These are phyloP conservation scores for Kentomonas sorsogonicus DNA, from an alignment of 208 protist genomes.

Conservation along the genomic window DNA sequence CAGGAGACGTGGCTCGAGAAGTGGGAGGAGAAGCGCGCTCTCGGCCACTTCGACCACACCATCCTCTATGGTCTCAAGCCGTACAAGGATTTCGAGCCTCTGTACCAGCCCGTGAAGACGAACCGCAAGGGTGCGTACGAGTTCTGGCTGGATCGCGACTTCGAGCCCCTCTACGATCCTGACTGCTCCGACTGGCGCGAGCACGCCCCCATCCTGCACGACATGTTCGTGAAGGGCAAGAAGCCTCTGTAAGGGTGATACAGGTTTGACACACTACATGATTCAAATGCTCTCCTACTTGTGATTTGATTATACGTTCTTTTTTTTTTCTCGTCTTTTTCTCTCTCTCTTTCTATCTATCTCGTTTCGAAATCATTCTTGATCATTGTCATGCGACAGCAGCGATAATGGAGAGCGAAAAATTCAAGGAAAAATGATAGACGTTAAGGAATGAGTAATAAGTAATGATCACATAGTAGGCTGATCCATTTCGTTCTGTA, in stretches of 20 bases:
- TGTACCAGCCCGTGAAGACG: conserved; percentile 86
- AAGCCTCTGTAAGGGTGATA: conserved; percentile 33
- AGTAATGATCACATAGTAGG: too few relatives aligned
- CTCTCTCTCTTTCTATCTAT: too few relatives aligned
- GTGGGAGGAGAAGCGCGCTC: conserved; percentile 83
- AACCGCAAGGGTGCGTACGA: conserved; percentile 88
- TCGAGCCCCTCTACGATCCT: conserved; percentile 76
- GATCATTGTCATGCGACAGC: too few relatives aligned
- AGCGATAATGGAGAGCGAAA: too few relatives aligned
- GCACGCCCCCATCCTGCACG: conserved; percentile 83
- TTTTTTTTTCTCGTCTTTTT: conserved; percentile 8
- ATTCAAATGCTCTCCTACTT: not conserved
- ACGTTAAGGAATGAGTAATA: too few relatives aligned
- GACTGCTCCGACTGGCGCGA: conserved; percentile 78
- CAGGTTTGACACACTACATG: too few relatives aligned
- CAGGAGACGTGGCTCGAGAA: conserved; percentile 84
- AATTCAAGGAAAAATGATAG: too few relatives aligned
- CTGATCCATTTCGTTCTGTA: conserved; percentile 8
- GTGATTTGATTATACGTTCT: conserved; percentile 1
- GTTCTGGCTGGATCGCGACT: conserved; percentile 84
- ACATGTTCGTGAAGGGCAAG: conserved; percentile 86
- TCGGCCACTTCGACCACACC: conserved; percentile 87
- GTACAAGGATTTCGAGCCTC: conserved; percentile 86
- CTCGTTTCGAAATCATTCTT: too few relatives aligned
- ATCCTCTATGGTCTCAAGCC: conserved; percentile 83